Percentiles rank a stretch among this genome's conserved stretches.
Evolutionary conservation across 768 basidiomycete genomes (phyloP).

Genomic region (Lentinus brumalis): DNA sequence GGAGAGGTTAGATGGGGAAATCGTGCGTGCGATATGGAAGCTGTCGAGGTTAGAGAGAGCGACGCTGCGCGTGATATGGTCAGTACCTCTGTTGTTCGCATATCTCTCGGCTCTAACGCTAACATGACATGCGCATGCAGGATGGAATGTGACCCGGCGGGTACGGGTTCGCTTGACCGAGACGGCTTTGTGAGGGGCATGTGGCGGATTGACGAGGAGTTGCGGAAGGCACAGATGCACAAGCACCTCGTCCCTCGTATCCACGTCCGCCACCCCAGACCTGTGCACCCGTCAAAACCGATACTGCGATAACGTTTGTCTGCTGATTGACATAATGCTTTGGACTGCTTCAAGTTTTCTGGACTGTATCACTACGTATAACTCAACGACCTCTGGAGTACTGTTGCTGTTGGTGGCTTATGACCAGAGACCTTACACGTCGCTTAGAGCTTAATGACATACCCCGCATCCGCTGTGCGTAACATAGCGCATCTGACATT

Average conservation of each 20-base stretch:
- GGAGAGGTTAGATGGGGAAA: constrained; percentile 55
- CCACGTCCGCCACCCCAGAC: constrained; percentile 14
- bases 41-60: constrained; percentile 55
- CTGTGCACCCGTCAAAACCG: constrained; percentile 12
- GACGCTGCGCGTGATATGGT: constrained; percentile 71
- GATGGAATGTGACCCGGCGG: constrained; percentile 66
- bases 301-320: constrained; percentile 13
- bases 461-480: not conserved
- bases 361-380: constrained; percentile 13
- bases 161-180: constrained; percentile 59
- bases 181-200: constrained; percentile 75
- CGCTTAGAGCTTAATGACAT: constrained; percentile 14
- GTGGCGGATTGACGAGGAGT: constrained; percentile 87
- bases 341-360: not conserved
- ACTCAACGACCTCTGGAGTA: not conserved
- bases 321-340: not conserved
- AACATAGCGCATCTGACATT: too few species aligned
- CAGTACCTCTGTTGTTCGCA: constrained; percentile 22
- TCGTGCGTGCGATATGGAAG: constrained; percentile 65
- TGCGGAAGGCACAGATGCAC: constrained; percentile 55
- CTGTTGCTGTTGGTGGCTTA: not conserved
- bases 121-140: constrained; percentile 37
- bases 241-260: constrained; percentile 11
- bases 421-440: not conserved
- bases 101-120: not conserved